Percentiles rank a stretch among this genome's conserved stretches.
phyloP scores from a whole-genome alignment of 805 yeast species.

The Candida corydali region DNA sequence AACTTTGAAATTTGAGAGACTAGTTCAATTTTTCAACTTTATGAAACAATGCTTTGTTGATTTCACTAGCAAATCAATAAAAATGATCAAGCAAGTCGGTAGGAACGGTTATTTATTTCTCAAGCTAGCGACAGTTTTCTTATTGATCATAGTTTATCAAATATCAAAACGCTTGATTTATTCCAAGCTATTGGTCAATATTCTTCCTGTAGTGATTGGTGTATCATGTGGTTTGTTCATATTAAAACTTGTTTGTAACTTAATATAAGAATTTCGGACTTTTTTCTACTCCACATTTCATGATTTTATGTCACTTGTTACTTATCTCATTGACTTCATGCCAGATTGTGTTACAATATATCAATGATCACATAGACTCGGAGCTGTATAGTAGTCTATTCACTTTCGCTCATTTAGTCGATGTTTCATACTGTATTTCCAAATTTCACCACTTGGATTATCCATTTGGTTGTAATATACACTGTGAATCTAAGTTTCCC shows the following conservation, averaged over 20 bases:
- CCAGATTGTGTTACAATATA: too few species aligned
- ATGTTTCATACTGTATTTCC: slow-evolving; percentile 41
- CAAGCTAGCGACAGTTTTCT: not conserved
- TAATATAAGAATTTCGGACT: not conserved
- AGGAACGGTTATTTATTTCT: not conserved
- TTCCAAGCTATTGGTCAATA: not conserved
- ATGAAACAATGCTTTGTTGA: not conserved
- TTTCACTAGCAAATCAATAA: not conserved
- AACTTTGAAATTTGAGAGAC: slow-evolving; percentile 2
- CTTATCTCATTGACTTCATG: too few species aligned
- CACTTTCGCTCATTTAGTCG: slow-evolving; percentile 39
- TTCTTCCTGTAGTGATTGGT: not conserved
- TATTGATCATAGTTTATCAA: not conserved
- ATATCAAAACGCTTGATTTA: not conserved
- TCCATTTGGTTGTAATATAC: slow-evolving; percentile 38
- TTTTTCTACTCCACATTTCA: slow-evolving; percentile 3
- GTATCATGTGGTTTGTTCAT: slow-evolving; percentile 3
- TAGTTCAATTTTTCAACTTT: not conserved
- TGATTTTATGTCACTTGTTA: too few species aligned
- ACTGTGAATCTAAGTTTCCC: slow-evolving; percentile 31
- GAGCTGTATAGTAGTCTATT: slow-evolving; percentile 25
- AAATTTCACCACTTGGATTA: slow-evolving; percentile 20
- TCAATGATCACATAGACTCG: too few species aligned
- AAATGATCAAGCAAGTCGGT: not conserved
- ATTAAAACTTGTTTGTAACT: not conserved